Evolutionary conservation across 116 monocot genomes (phyloP).

Genomic region (Trichopus zeylanicus): DNA sequence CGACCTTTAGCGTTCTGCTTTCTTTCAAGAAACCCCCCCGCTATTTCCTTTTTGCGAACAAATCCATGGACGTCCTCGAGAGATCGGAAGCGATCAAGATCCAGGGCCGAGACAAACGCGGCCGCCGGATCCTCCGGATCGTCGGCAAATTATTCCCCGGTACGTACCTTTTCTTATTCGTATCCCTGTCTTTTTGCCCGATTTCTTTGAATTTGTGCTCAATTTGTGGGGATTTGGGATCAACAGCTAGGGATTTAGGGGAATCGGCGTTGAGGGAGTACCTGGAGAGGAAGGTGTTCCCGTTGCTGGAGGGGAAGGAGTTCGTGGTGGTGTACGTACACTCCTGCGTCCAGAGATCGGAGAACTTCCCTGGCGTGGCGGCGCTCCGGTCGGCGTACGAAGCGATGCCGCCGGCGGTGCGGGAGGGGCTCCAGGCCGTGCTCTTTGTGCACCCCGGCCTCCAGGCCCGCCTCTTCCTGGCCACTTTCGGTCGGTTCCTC

Average conservation of each 20-base stretch:
- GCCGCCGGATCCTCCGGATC: slow-evolving; percentile 49
- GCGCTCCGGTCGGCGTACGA: slow-evolving; percentile 64
- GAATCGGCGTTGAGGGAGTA: slow-evolving; percentile 43
- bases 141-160: slow-evolving; percentile 63
- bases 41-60: too few species aligned
- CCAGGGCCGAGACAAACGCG: slow-evolving; percentile 45
- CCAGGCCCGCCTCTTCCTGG: slow-evolving; percentile 85
- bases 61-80: slow-evolving; percentile 11
- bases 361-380: slow-evolving; percentile 77
- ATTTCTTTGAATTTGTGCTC: too few species aligned
- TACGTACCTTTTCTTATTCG: slow-evolving; percentile 1
- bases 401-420: slow-evolving; percentile 31
- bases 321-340: slow-evolving; percentile 79
- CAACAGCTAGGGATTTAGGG: slow-evolving; percentile 20
- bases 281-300: slow-evolving; percentile 54
- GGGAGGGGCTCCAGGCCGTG: slow-evolving; percentile 49
- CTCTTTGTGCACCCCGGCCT: slow-evolving; percentile 90
- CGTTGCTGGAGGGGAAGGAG: slow-evolving; percentile 24
- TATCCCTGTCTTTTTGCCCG: background rate
- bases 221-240: slow-evolving; percentile 38
- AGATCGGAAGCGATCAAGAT: slow-evolving; percentile 35
- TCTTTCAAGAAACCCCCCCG: too few species aligned
- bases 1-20: too few species aligned
- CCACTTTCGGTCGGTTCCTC: slow-evolving; percentile 85
- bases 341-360: slow-evolving; percentile 40